A percentile compares a stretch with the other conserved stretches of the same genome.
Conservation (phyloP, 2,329 filamentous ascomycete species). For the Diplodia mutila region DNA sequence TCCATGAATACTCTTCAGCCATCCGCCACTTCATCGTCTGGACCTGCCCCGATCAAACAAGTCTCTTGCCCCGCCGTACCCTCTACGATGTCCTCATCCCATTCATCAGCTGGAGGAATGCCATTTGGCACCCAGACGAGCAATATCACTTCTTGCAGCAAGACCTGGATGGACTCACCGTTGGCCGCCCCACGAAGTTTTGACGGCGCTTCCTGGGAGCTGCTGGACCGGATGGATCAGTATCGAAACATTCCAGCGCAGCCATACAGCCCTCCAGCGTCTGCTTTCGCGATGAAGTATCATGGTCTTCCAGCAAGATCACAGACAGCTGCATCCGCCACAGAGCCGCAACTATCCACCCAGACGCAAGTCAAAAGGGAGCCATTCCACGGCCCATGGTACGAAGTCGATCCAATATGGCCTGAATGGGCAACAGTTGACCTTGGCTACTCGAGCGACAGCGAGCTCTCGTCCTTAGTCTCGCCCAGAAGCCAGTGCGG, state of each 20-base stretch:
- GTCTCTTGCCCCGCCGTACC: not conserved
- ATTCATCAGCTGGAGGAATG: not conserved
- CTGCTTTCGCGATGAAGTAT: not conserved
- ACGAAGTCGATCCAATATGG: not conserved
- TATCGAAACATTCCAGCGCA: not conserved
- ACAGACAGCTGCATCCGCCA: not conserved
- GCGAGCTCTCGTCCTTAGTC: not conserved
- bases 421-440: not conserved
- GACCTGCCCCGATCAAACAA: not conserved
- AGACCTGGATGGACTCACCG: not conserved
- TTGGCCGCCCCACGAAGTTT: not conserved
- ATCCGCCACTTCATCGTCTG: not conserved
- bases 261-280: not conserved
- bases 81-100: not conserved
- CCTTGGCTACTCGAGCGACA: slow-evolving; percentile 11
- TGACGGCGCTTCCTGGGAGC: slow-evolving; percentile 2
- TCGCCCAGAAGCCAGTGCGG: not conserved
- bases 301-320: not conserved
- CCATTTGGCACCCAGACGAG: not conserved
- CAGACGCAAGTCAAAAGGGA: not conserved
- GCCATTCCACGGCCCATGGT: not conserved
- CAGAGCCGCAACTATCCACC: not conserved
- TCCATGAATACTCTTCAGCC: not conserved
- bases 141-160: not conserved
- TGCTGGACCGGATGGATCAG: slow-evolving; percentile 4